These are phyloP conservation scores for Saturnispora saitoi DNA, from an alignment of 805 yeast genomes.

Conservation along the genomic window DNA sequence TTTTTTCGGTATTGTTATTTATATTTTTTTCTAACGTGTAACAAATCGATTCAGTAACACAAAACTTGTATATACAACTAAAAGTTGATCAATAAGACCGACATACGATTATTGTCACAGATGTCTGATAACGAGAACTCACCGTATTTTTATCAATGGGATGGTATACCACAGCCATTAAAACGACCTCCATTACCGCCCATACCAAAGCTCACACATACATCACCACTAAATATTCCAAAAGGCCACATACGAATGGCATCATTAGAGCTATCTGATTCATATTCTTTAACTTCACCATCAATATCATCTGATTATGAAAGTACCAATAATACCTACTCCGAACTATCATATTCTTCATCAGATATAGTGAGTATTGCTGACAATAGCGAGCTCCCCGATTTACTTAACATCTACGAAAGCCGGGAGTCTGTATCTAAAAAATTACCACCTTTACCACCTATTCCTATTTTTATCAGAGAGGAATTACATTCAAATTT, in stretches of 20 bases:
- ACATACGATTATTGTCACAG: neutral
- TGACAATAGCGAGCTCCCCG: neutral
- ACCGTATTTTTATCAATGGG: constrained; percentile 9
- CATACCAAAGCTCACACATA: neutral
- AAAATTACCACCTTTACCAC: constrained; percentile 4
- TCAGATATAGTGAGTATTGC: neutral
- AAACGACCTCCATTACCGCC: constrained; percentile 4
- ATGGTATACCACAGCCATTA: neutral
- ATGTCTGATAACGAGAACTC: constrained; percentile 2
- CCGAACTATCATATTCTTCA: neutral
- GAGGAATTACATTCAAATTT: neutral
- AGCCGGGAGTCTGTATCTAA: neutral
- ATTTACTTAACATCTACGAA: neutral
- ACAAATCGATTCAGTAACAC: too few relatives aligned
- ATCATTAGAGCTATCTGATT: constrained; percentile 3
- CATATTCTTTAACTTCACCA: neutral
- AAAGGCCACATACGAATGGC: constrained; percentile 2
- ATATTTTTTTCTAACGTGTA: too few relatives aligned
- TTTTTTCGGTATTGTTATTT: too few relatives aligned
- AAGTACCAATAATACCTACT: neutral
- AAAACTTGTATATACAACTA: too few relatives aligned
- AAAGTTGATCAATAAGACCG: neutral
- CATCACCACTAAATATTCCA: neutral
- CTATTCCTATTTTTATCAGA: neutral
- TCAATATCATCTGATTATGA: neutral